Evolutionary conservation across 2,329 filamentous ascomycete species (phyloP), one percentile per base, ranked within the genome.

Genomic region (Dryadomyces quercus-mongolicae): DNA sequence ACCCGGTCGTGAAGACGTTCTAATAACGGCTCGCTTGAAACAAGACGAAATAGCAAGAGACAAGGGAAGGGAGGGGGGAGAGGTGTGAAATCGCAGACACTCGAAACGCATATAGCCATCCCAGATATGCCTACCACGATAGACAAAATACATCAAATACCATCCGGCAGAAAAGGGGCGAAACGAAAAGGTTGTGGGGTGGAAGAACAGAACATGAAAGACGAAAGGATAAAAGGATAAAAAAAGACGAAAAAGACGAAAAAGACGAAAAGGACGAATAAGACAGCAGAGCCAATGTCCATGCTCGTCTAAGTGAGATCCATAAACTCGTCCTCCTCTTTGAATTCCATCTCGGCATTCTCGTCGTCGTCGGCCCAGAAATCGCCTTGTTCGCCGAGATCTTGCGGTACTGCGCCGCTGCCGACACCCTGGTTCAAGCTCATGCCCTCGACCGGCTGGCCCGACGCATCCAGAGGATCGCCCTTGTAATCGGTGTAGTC

Each of bases 401-500:
- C 77, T 13, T 70, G 71, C 21, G 64, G 65, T 42, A 73, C 61
- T 43, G 63, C 67, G 7, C 64, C 65, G 21, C 60, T 62, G 47
- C 67, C 68, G 51, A 68, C 71, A 25, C 70, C 72, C 5, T 57
- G 43, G 25, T 52, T 56, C 2, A 49, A 65, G 61, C 58, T 55
- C 62, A 60, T 70, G 60, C 72, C 67, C 48, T 61, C 67, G 53
- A 64, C 64, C 53, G 65, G 64, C 53, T 65, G 64, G 48, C 66
- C 64, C 49, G 68, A 70, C 53, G 76, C 74, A 56, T 78, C 76
- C 22, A 92, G 64, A 9, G 86, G 74, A 49, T 95, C 89, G 46
- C 93, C 93, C 56, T 88, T 85, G 62, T 92, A 82, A 67, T 95
- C 93, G 49, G 93, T 98, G 68, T 93, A 90, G 60, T 91, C 87